Percentiles rank a stretch among this genome's conserved stretches.
Evolutionary conservation across 805 yeast genomes (phyloP).

Genomic region (Candida pseudoglaebosa): DNA sequence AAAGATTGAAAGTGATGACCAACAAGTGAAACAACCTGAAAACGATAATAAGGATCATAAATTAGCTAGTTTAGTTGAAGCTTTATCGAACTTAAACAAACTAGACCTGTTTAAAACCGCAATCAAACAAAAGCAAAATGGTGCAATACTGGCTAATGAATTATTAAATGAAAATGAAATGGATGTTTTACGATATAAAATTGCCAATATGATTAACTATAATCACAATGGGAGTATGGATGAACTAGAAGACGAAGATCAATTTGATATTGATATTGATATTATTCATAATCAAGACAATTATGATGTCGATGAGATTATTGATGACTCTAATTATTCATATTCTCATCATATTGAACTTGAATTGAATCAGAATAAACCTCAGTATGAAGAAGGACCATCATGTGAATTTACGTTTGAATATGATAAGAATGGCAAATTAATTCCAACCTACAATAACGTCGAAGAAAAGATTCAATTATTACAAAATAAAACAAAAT

Average conservation of each 20-base stretch:
- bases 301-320: slow-evolving; percentile 35
- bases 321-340: slow-evolving; percentile 23
- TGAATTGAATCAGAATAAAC: slow-evolving; percentile 26
- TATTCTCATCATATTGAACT: slow-evolving; percentile 39
- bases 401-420: slow-evolving; percentile 45
- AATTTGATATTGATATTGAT: slow-evolving; percentile 5
- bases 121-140: not conserved
- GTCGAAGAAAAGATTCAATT: slow-evolving; percentile 36
- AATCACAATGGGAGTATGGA: slow-evolving; percentile 31
- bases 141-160: slow-evolving; percentile 3
- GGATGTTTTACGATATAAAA: slow-evolving; percentile 24
- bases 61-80: not conserved
- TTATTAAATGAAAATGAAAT: slow-evolving; percentile 24
- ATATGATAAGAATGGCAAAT: slow-evolving; percentile 37
- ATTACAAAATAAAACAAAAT: slow-evolving; percentile 17
- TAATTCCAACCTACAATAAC: slow-evolving; percentile 36
- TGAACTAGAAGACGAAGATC: slow-evolving; percentile 27
- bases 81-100: not conserved
- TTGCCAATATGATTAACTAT: slow-evolving; percentile 19
- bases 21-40: not conserved
- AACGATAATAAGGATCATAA: not conserved
- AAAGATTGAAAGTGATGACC: slow-evolving; percentile 4
- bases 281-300: slow-evolving; percentile 28
- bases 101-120: not conserved
- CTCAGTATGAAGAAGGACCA: slow-evolving; percentile 30